Evolutionary conservation across 2,329 filamentous ascomycete species (phyloP), one percentile per base, ranked within the genome.

Genomic region (Aspergillus sp.): DNA sequence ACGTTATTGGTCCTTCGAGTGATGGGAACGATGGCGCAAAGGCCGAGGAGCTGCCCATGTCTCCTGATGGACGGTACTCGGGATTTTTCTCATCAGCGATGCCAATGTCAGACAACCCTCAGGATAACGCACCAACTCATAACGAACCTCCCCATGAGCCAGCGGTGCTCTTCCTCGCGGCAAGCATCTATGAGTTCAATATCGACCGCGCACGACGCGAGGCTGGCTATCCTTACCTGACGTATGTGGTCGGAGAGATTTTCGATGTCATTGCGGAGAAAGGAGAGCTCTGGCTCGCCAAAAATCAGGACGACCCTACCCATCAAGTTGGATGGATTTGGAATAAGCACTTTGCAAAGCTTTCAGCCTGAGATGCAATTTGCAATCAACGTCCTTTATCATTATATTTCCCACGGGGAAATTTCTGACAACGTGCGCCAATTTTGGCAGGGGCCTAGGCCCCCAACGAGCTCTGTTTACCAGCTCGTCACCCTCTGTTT

Each of bases 181-280:
- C 94, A 19, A 96, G 91, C 68, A 84, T 98, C 32, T 98, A 96
- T 73, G 93, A 98, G 75, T 99, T 98, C 80, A 96, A 96, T 71
- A 98, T 98, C 71, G 91, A 94, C 71, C 91, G 90, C 23, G 90
- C 92, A 25, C 91, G 96, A 68, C 88, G 91, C 60, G 95, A 98
- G 78, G 94, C 90, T 62, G 95, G 95, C 23, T 98, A 96, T 77
- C 93, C 94, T 19, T 99, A 99, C 74, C 81, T 99, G 62, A 95
- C 92, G 48, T 99, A 99, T 77, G 91, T 94, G 67, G 91, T 93
- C 56, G 95, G 95, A 66, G 95, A 99, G 85, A 91, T 94, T 64
- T 94, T 94, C 71, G 90, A 94, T 78, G 90, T 99, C 56, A 92
- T 99, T 72, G 95, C 90, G 30, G 93, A 97, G 77, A 97, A 97